Evolutionary conservation across 441 rosid genomes (phyloP).

Genomic region (Populus hybrid): DNA sequence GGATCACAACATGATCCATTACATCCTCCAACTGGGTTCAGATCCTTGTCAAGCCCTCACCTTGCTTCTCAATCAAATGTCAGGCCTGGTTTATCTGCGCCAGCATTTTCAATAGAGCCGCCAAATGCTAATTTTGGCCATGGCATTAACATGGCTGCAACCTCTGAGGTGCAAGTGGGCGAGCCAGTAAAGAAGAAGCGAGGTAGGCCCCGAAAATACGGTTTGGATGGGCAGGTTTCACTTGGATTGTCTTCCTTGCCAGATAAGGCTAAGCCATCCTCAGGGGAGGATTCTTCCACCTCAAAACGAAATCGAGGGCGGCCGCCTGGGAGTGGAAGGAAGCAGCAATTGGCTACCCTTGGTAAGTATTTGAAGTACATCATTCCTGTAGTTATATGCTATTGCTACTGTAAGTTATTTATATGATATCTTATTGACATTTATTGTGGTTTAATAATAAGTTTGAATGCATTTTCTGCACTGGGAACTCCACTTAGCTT

Average conservation of each 20-base stretch:
- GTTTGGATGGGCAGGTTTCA: slow-evolving; percentile 85
- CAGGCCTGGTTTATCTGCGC: slow-evolving; percentile 34
- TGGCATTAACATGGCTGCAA: slow-evolving; percentile 49
- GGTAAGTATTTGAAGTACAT: slow-evolving; percentile 47
- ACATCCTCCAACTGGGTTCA: slow-evolving; percentile 58
- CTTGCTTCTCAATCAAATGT: slow-evolving; percentile 47
- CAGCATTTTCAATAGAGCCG: slow-evolving; percentile 55
- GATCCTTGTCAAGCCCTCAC: slow-evolving; percentile 55
- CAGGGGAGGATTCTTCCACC: slow-evolving; percentile 52
- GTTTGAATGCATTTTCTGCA: neutral
- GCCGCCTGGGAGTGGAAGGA: slow-evolving; percentile 96
- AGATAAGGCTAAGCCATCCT: slow-evolving; percentile 43
- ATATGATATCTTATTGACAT: neutral
- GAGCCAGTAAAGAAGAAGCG: slow-evolving; percentile 89
- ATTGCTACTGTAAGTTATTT: neutral
- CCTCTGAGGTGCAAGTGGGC: slow-evolving; percentile 44
- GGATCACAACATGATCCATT: slow-evolving; percentile 55
- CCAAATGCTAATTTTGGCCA: slow-evolving; percentile 56
- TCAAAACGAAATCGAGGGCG: slow-evolving; percentile 74
- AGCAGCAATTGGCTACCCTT: slow-evolving; percentile 81
- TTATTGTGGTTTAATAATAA: slow-evolving; percentile 1
- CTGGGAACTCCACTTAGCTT: neutral
- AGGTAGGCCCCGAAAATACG: slow-evolving; percentile 95
- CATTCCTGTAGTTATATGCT: slow-evolving; percentile 8
- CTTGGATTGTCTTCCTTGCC: slow-evolving; percentile 79